phyloP scores from a whole-genome alignment of 371 early-diverging fungal species.

The Apophysomyces trapeziformis region DNA sequence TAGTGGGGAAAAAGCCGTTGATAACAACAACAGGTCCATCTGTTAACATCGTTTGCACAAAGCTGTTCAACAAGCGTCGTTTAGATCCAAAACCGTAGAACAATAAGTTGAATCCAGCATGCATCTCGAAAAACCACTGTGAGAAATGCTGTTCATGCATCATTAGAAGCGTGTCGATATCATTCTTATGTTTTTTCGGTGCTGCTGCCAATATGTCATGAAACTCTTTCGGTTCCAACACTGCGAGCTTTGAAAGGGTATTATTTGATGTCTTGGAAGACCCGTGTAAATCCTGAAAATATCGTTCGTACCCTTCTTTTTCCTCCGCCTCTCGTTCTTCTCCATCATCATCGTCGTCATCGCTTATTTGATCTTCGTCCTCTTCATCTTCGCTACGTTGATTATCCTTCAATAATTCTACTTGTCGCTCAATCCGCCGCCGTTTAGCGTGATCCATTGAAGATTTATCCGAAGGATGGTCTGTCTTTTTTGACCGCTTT shows the following conservation, averaged over 20 bases:
- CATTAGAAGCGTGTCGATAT: conserved; percentile 55
- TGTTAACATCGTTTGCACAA: conserved; percentile 60
- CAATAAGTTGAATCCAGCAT: conserved; percentile 76
- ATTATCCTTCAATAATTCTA: conserved; percentile 33
- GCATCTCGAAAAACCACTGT: conserved; percentile 87
- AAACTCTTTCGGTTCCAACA: conserved; percentile 69
- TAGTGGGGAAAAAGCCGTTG: conserved; percentile 85
- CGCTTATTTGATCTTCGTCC: conserved; percentile 31
- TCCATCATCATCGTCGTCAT: conserved; percentile 22
- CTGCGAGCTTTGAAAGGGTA: conserved; percentile 77
- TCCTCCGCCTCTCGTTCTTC: conserved; percentile 34
- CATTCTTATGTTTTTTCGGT: conserved; percentile 62
- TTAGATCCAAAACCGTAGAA: conserved; percentile 95
- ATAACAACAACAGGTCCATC: conserved; percentile 77
- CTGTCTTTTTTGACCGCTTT: conserved; percentile 13
- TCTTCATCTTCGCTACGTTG: conserved; percentile 23
- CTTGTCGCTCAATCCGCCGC: conserved; percentile 32
- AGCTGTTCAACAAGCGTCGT: conserved; percentile 70
- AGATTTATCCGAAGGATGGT: background rate
- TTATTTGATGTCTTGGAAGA: conserved; percentile 80
- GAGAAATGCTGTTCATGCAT: conserved; percentile 70
- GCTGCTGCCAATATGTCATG: conserved; percentile 49
- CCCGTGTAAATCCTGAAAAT: conserved; percentile 71
- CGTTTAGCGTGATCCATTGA: conserved; percentile 29
- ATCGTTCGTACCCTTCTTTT: conserved; percentile 63